Conservation (phyloP, 2,329 filamentous ascomycete species). For the Lasiodiplodia citricola region DNA sequence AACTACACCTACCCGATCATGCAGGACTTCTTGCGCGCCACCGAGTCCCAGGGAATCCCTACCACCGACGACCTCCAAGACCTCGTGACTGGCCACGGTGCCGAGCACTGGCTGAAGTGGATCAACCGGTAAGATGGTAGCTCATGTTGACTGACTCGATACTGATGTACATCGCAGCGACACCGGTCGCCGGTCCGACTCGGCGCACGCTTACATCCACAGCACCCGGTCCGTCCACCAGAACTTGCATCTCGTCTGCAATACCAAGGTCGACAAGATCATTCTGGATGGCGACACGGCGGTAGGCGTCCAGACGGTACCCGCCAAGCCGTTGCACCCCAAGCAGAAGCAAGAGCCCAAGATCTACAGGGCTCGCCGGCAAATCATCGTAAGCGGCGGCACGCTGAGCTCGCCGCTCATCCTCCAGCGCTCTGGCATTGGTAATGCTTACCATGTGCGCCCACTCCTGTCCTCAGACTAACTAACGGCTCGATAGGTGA, state of each 20-base stretch:
- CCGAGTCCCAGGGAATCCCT: slow-evolving; percentile 75
- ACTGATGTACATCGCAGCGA: slow-evolving; percentile 36
- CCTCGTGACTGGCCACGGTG: slow-evolving; percentile 68
- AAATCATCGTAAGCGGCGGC: slow-evolving; percentile 74
- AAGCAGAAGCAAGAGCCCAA: slow-evolving; percentile 57
- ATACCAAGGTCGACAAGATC: slow-evolving; percentile 79
- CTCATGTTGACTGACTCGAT: not conserved
- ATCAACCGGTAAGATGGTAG: slow-evolving; percentile 64
- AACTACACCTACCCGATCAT: slow-evolving; percentile 83
- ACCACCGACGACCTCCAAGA: slow-evolving; percentile 79
- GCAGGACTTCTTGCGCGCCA: slow-evolving; percentile 77
- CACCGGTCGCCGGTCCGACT: slow-evolving; percentile 75
- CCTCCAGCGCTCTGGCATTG: slow-evolving; percentile 76
- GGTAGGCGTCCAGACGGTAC: slow-evolving; percentile 72
- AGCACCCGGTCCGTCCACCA: slow-evolving; percentile 71
- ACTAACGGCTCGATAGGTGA: slow-evolving; percentile 52
- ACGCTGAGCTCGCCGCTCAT: slow-evolving; percentile 76
- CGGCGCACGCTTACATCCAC: slow-evolving; percentile 79
- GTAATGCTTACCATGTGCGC: slow-evolving; percentile 30
- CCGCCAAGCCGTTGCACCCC: slow-evolving; percentile 70
- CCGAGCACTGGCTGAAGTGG: slow-evolving; percentile 86
- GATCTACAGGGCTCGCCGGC: slow-evolving; percentile 72
- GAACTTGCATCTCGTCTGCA: slow-evolving; percentile 74
- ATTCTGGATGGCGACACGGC: slow-evolving; percentile 75
- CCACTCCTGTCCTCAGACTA: not conserved